Conservation (phyloP, 768 basidiomycete species). For the Holtermannia corniformis region DNA sequence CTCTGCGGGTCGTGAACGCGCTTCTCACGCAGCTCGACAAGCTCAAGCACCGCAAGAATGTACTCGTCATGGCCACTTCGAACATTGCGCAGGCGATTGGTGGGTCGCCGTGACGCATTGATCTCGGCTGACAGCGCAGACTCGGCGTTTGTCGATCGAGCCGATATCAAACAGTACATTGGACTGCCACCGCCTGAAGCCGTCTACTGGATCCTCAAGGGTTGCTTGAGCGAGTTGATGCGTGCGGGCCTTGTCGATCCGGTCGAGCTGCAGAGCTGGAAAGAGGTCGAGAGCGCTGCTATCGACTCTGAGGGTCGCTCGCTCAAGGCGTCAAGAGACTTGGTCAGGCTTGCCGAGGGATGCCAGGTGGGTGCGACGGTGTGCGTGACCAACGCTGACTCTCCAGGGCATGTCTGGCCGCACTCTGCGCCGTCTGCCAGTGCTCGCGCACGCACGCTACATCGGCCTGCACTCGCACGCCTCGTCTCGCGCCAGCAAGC, state of each 20-base stretch:
- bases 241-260: constrained; percentile 58
- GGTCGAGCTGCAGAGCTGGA: constrained; percentile 46
- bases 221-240: constrained; percentile 72
- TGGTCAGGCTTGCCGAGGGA: constrained; percentile 60
- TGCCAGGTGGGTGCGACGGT: constrained; percentile 59
- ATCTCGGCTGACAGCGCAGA: constrained; percentile 49
- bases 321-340: constrained; percentile 52
- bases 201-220: constrained; percentile 81
- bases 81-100: constrained; percentile 93
- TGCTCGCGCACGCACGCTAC: constrained; percentile 78
- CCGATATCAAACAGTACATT: constrained; percentile 91
- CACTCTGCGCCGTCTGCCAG: constrained; percentile 81
- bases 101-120: too few relatives aligned
- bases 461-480: too few relatives aligned
- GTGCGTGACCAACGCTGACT: constrained; percentile 1
- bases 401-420: constrained; percentile 81
- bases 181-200: constrained; percentile 85
- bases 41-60: constrained; percentile 83
- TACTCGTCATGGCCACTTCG: constrained; percentile 90
- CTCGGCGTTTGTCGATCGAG: constrained; percentile 89
- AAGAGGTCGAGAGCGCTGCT: constrained; percentile 44
- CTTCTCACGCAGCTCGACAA: constrained; percentile 94
- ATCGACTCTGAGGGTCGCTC: constrained; percentile 49
- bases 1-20: constrained; percentile 94
- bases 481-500: not conserved